These are phyloP conservation scores for Boletus pseudopeckii DNA, from an alignment of 768 basidiomycete species.

Conservation along the genomic window DNA sequence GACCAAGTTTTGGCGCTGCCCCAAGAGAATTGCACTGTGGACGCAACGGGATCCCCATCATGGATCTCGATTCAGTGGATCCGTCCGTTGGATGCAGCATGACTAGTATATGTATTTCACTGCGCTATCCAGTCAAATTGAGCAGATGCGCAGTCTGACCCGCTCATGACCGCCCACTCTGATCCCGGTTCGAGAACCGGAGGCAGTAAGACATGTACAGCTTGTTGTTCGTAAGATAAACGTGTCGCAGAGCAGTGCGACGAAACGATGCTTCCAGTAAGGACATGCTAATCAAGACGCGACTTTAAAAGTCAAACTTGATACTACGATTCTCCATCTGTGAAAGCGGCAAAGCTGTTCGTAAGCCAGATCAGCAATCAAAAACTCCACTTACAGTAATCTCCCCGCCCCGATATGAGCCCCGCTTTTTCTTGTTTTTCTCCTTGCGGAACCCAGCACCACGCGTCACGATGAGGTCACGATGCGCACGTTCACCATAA, in stretches of 20 bases:
- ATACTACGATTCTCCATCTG: constrained; percentile 84
- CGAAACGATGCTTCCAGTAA: too few relatives aligned
- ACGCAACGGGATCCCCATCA: constrained; percentile 17
- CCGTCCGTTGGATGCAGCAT: constrained; percentile 35
- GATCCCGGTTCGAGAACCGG: neutral
- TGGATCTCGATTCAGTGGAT: constrained; percentile 48
- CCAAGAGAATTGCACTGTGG: constrained; percentile 5
- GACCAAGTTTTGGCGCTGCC: constrained; percentile 25
- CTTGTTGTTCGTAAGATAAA: too few relatives aligned
- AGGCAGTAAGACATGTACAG: too few relatives aligned
- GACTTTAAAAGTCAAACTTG: constrained; percentile 60
- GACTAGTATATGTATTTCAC: neutral
- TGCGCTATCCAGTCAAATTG: neutral
- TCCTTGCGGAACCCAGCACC: constrained; percentile 97
- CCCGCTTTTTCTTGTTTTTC: constrained; percentile 99
- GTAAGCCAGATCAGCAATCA: neutral
- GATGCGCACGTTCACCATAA: constrained; percentile 82
- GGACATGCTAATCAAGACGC: too few relatives aligned
- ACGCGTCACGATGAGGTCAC: constrained; percentile 88
- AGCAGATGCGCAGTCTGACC: neutral
- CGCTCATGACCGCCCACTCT: too few relatives aligned
- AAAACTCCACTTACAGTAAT: constrained; percentile 67
- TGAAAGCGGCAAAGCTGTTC: neutral
- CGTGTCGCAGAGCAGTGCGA: neutral
- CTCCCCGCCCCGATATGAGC: constrained; percentile 90